Conservation (phyloP, 345 rosid species). For the Eucalyptus pauciflora region DNA sequence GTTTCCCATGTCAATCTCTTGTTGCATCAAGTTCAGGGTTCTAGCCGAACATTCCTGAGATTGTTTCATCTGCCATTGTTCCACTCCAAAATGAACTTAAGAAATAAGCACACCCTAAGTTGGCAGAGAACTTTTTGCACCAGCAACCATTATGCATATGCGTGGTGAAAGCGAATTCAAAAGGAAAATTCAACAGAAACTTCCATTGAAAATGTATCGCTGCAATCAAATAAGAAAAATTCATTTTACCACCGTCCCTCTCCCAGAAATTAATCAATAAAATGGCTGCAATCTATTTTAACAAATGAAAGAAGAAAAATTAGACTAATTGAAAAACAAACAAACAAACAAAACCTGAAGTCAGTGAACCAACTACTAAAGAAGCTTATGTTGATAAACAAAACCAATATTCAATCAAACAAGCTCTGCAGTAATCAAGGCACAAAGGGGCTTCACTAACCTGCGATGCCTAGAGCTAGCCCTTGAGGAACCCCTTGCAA, state of each 20-base stretch:
- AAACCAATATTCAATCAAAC: neutral
- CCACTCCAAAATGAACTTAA: neutral
- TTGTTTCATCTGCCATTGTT: neutral
- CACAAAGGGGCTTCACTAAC: conserved; percentile 20
- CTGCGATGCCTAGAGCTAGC: conserved; percentile 61
- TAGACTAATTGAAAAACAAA: neutral
- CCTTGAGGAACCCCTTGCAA: conserved; percentile 38
- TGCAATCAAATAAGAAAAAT: neutral
- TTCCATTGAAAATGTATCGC: neutral
- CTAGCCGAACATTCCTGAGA: neutral
- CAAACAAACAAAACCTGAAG: neutral
- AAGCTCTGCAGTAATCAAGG: neutral
- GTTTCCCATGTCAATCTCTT: neutral
- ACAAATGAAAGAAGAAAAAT: neutral
- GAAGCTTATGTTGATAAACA: neutral
- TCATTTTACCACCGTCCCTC: neutral
- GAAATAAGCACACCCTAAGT: neutral
- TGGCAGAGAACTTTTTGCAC: neutral
- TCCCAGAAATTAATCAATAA: neutral
- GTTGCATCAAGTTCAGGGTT: neutral
- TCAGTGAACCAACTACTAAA: neutral
- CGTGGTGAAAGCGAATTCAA: neutral
- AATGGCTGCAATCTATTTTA: neutral
- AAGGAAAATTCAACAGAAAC: neutral
- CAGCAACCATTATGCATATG: neutral